phyloP scores from a whole-genome alignment of 169 alveolate species.

The Perkinsus olseni region DNA sequence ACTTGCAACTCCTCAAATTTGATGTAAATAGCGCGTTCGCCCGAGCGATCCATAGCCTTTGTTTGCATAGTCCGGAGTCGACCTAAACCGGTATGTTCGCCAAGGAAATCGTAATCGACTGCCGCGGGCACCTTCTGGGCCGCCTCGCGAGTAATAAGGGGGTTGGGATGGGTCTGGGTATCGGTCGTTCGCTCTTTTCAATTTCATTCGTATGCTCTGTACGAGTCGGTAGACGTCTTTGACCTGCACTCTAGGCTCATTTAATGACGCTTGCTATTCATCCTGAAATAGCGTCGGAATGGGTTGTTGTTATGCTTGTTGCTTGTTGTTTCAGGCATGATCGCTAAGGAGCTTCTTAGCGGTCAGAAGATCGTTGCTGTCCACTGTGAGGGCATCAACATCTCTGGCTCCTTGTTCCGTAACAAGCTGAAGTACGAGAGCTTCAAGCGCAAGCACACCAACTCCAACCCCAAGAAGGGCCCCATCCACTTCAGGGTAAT shows the following conservation, averaged over 20 bases:
- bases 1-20: not conserved
- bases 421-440: slow-evolving; percentile 86
- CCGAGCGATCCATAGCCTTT: slow-evolving; percentile 4
- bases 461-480: slow-evolving; percentile 92
- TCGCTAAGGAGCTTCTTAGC: slow-evolving; percentile 93
- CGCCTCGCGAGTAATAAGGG: slow-evolving; percentile 78
- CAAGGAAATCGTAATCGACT: slow-evolving; percentile 86
- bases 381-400: slow-evolving; percentile 90
- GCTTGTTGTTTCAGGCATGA: slow-evolving; percentile 61
- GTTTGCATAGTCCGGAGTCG: not conserved
- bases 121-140: slow-evolving; percentile 97
- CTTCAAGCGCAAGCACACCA: slow-evolving; percentile 85
- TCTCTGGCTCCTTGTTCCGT: slow-evolving; percentile 91
- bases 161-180: not conserved
- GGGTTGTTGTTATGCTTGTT: too few species aligned
- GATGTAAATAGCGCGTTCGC: not conserved
- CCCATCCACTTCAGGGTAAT: slow-evolving; percentile 83
- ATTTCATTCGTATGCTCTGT: not conserved
- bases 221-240: not conserved
- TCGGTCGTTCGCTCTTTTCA: not conserved
- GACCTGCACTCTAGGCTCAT: too few species aligned
- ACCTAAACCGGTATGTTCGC: not conserved
- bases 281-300: too few species aligned
- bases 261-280: too few species aligned
- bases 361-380: slow-evolving; percentile 95